Evolutionary conservation across 2,329 filamentous ascomycete species (phyloP).

Genomic region (Drechslerella coelobrocha): DNA sequence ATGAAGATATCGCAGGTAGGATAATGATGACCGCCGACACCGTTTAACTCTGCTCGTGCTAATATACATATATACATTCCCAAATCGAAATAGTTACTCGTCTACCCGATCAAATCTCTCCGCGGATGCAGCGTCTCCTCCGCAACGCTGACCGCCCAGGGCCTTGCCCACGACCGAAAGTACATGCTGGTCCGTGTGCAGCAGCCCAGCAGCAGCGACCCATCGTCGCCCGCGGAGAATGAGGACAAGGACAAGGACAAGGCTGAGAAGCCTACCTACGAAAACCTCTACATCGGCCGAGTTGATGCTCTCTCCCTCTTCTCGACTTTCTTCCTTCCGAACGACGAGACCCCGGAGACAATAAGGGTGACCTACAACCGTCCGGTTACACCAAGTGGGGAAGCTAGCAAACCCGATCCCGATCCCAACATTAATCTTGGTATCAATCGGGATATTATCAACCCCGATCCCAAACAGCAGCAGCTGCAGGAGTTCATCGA

Average conservation of each 20-base stretch:
- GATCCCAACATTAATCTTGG: too few species aligned
- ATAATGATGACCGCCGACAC: not conserved
- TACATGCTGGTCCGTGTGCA: conserved; percentile 67
- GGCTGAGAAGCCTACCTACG: too few species aligned
- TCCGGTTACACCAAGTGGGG: too few species aligned
- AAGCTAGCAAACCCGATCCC: too few species aligned
- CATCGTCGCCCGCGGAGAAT: too few species aligned
- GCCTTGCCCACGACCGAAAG: conserved; percentile 70
- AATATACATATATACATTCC: not conserved
- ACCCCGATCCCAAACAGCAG: too few species aligned
- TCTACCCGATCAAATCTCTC: conserved; percentile 78
- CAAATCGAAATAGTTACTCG: too few species aligned
- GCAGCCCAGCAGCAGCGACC: not conserved
- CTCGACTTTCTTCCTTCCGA: conserved; percentile 59
- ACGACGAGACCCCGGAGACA: conserved; percentile 59
- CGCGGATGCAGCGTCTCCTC: conserved; percentile 66
- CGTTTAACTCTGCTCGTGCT: not conserved
- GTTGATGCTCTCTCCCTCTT: conserved; percentile 71
- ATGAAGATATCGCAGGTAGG: conserved; percentile 50
- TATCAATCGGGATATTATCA: too few species aligned
- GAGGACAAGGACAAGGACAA: too few species aligned
- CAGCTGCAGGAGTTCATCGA: conserved; percentile 59
- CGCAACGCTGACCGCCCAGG: conserved; percentile 67
- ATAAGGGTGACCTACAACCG: conserved; percentile 51
- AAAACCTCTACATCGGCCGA: conserved; percentile 68